Evolutionary conservation across 345 rosid species (phyloP).

Genomic region (Gossypium australe): DNA sequence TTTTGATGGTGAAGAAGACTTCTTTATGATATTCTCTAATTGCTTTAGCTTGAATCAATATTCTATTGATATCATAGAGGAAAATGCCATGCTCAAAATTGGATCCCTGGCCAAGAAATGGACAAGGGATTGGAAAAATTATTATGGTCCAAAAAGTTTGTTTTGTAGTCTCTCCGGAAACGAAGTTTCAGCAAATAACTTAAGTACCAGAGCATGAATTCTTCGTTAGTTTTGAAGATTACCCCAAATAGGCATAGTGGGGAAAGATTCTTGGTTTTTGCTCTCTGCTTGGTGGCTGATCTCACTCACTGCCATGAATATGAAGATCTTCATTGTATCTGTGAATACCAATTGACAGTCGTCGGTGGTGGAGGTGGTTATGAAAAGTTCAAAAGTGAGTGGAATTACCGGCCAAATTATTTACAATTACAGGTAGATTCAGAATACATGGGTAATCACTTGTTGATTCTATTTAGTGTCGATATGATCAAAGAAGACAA

Average conservation of each 20-base stretch:
- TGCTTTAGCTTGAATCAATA: not conserved
- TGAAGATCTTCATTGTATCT: not conserved
- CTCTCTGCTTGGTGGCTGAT: not conserved
- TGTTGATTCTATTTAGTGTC: not conserved
- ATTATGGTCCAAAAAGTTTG: no score
- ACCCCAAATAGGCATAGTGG: no score
- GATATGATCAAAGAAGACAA: not conserved
- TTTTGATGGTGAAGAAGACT: not conserved
- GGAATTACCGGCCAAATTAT: not conserved
- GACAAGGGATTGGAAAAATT: no score
- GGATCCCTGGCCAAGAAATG: not conserved
- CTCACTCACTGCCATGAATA: not conserved
- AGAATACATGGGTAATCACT: conserved; percentile 17
- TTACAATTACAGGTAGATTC: no score
- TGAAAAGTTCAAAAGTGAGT: not conserved
- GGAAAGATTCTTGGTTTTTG: no score
- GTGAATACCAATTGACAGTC: not conserved
- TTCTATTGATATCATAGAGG: not conserved
- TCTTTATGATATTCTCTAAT: not conserved
- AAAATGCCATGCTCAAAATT: not conserved
- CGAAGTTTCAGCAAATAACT: no score
- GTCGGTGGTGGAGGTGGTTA: not conserved
- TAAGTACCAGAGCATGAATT: no score
- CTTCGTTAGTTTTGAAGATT: no score
- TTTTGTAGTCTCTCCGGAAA: no score